phyloP scores from a whole-genome alignment of 441 rosid species.

The Pelargonium fulgidum region DNA sequence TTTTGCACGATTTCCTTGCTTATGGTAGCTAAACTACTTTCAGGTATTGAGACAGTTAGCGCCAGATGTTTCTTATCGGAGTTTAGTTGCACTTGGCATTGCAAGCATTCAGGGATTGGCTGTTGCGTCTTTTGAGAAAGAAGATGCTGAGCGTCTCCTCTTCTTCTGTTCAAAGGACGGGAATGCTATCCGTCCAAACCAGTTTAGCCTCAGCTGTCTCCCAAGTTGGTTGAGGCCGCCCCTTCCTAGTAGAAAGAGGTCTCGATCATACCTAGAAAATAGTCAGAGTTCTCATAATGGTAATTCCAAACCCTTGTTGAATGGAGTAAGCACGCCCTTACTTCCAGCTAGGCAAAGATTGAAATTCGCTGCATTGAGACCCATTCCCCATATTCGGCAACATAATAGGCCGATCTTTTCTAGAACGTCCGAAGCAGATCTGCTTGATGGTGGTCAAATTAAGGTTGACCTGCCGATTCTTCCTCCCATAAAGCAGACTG shows the following conservation, averaged over 20 bases:
- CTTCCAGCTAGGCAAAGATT: not conserved
- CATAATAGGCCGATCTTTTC: not conserved
- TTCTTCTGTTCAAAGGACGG: not conserved
- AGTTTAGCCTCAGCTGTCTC: not conserved
- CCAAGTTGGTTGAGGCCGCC: constrained; percentile 6
- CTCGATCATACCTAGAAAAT: not conserved
- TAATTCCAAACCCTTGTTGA: not conserved
- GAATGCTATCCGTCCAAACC: not conserved
- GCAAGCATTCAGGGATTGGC: not conserved
- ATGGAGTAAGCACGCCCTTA: not conserved
- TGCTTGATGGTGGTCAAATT: not conserved
- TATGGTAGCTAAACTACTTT: not conserved
- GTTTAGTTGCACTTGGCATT: constrained; percentile 5
- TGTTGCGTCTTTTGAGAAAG: not conserved
- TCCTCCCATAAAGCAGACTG: not conserved
- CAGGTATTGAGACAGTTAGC: constrained; percentile 3
- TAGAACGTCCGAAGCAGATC: not conserved
- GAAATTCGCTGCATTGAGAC: not conserved
- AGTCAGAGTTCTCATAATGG: not conserved
- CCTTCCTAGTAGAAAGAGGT: constrained; percentile 2
- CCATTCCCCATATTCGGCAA: constrained; percentile 6
- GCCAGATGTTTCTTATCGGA: constrained; percentile 2
- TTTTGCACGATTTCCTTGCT: no score
- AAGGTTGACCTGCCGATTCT: not conserved
- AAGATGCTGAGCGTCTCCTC: constrained; percentile 1